Evolutionary conservation across 2,329 filamentous ascomycete genomes (phyloP).

Genomic region (Aspergillus bombycis): DNA sequence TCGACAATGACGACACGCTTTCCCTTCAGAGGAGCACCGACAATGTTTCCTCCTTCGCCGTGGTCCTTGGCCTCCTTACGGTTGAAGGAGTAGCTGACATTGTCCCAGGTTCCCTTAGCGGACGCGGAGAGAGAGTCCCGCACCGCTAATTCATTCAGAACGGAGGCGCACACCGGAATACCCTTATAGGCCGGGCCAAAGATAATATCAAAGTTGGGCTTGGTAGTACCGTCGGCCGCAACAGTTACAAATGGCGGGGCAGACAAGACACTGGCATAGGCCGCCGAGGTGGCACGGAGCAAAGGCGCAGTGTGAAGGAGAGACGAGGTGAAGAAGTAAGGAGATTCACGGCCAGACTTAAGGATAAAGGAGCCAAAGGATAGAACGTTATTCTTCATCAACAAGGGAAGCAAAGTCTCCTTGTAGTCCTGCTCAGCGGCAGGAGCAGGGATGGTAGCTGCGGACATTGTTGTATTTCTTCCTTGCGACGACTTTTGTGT

Average conservation of each 20-base stretch:
- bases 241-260: conserved; percentile 48
- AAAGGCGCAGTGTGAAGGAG: conserved; percentile 82
- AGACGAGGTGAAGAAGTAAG: conserved; percentile 98
- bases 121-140: conserved; percentile 54
- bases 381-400: conserved; percentile 27
- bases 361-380: conserved; percentile 53
- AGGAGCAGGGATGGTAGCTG: conserved; percentile 25
- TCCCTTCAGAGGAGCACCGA: conserved; percentile 81
- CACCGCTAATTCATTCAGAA: conserved; percentile 73
- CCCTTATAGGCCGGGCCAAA: conserved; percentile 98
- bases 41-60: conserved; percentile 91
- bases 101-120: conserved; percentile 62
- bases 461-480: conserved; percentile 26
- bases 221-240: conserved; percentile 36
- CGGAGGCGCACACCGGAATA: conserved; percentile 82
- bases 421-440: conserved; percentile 33
- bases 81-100: conserved; percentile 85
- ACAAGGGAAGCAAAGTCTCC: conserved; percentile 20
- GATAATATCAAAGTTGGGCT: conserved; percentile 74
- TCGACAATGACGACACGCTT: conserved; percentile 90
- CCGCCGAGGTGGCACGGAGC: conserved; percentile 74
- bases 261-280: conserved; percentile 71
- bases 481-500: not conserved
- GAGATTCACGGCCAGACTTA: conserved; percentile 86
- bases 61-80: conserved; percentile 96